phyloP scores from a whole-genome alignment of 208 protist genomes.

The Naegleria lovaniensis region DNA sequence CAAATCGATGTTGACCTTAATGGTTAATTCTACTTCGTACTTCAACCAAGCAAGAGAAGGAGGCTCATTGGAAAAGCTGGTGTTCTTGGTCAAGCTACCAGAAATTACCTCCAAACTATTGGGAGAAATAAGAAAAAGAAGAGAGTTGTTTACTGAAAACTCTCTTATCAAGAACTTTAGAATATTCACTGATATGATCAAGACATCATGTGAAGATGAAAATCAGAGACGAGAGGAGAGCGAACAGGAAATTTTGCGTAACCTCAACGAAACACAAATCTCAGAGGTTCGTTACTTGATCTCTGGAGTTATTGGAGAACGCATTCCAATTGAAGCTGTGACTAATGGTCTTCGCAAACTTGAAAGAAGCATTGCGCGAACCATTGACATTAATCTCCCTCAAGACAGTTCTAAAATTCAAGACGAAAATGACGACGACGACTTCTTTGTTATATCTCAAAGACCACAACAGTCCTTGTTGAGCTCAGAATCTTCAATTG shows the following conservation, averaged over 20 bases:
- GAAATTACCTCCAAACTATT: background rate
- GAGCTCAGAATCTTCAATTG: background rate
- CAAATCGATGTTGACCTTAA: background rate
- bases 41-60: background rate
- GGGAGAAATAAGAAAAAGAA: background rate
- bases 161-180: background rate
- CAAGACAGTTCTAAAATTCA: background rate
- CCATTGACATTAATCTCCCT: background rate
- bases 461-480: background rate
- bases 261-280: background rate
- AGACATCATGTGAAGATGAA: background rate
- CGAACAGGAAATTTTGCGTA: background rate
- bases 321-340: background rate
- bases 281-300: background rate
- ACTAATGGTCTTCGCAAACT: background rate
- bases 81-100: background rate
- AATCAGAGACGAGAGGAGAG: background rate
- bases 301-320: background rate
- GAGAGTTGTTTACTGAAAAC: background rate
- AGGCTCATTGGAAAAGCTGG: background rate
- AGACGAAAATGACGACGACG: background rate
- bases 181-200: background rate
- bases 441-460: background rate
- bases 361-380: background rate
- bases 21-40: background rate